Evolutionary conservation across 1,139 yeast genomes (phyloP).

Genomic region (Debaryomycetaceae sp.): DNA sequence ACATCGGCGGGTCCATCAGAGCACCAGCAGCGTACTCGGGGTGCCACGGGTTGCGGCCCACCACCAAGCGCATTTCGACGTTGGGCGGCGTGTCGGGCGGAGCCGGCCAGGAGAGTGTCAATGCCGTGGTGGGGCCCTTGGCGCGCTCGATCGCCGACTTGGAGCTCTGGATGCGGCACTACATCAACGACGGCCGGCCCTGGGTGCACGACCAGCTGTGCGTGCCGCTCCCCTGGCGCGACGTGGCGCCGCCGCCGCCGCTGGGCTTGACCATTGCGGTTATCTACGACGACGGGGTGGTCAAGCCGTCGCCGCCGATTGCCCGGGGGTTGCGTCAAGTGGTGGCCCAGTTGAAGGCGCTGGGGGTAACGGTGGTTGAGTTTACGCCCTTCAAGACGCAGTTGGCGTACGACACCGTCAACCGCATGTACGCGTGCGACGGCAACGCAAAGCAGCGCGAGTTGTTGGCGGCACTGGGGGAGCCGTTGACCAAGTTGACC

Average conservation of each 20-base stretch:
- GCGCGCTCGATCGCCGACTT: slow-evolving; percentile 61
- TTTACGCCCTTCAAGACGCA: slow-evolving; percentile 51
- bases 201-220: slow-evolving; percentile 60
- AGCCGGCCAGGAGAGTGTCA: slow-evolving; percentile 55
- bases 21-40: slow-evolving; percentile 75
- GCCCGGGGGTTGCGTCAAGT: slow-evolving; percentile 26
- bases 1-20: slow-evolving; percentile 77
- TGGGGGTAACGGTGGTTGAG: slow-evolving; percentile 29
- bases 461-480: slow-evolving; percentile 57
- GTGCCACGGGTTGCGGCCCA: slow-evolving; percentile 63
- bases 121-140: slow-evolving; percentile 62
- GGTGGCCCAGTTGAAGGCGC: slow-evolving; percentile 24
- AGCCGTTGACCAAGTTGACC: slow-evolving; percentile 57
- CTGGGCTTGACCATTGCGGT: slow-evolving; percentile 33
- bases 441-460: slow-evolving; percentile 54
- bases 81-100: slow-evolving; percentile 52
- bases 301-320: slow-evolving; percentile 55
- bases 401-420: slow-evolving; percentile 49
- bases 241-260: slow-evolving; percentile 37
- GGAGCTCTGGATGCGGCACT: slow-evolving; percentile 53
- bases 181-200: slow-evolving; percentile 61
- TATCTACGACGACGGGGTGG: slow-evolving; percentile 37
- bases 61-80: slow-evolving; percentile 53
- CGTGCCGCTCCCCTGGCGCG: slow-evolving; percentile 56
- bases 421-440: slow-evolving; percentile 51